Conservation (phyloP, 345 rosid genomes). For the Hibiscus mutabilis region DNA sequence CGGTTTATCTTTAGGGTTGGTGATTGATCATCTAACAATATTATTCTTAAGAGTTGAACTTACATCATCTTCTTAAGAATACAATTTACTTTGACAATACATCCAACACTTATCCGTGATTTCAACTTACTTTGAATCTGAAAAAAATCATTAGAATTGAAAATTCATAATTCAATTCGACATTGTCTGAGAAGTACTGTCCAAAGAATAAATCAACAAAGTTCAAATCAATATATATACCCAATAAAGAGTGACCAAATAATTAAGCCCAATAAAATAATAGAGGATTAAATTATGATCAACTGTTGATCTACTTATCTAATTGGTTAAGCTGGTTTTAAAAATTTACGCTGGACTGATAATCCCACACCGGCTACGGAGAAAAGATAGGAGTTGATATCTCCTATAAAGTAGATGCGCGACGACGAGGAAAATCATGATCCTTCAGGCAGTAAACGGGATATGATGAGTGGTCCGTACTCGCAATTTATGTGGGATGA, state of each 20-base stretch:
- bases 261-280: not conserved
- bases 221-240: too few species aligned
- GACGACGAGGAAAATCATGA: fast-evolving
- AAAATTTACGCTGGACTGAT: not conserved
- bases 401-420: not conserved
- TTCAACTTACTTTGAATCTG: too few species aligned
- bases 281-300: not conserved
- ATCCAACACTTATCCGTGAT: too few species aligned
- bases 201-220: too few species aligned
- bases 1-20: too few species aligned
- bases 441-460: conserved; percentile 60
- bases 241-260: not conserved
- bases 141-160: too few species aligned
- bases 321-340: not conserved
- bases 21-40: too few species aligned
- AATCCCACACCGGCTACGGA: conserved; percentile 31
- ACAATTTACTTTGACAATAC: too few species aligned
- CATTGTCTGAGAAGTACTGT: too few species aligned
- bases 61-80: too few species aligned
- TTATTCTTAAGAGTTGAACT: too few species aligned
- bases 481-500: conserved; percentile 37
- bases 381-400: not conserved
- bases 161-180: too few species aligned
- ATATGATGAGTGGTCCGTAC: conserved; percentile 43
- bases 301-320: not conserved